These are phyloP conservation scores for Hymenotorrendiella dingleyae DNA, from an alignment of 2,329 filamentous ascomycete species.

Conservation along the genomic window DNA sequence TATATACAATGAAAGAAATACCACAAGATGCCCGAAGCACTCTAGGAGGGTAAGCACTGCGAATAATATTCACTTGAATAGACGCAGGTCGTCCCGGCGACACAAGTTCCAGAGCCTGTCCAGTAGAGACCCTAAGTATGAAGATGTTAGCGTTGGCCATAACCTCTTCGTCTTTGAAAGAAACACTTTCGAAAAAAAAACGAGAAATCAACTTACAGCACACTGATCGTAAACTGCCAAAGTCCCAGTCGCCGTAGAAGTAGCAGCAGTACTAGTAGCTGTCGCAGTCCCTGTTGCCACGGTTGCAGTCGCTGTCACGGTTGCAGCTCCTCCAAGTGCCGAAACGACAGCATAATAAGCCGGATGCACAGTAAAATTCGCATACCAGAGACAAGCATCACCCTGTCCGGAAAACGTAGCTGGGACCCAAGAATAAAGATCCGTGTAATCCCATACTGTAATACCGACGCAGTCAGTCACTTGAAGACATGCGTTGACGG, in stretches of 20 bases:
- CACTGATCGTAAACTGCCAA: slow-evolving; percentile 21
- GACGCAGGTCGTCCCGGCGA: slow-evolving; percentile 16
- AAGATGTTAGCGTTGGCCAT: too few species aligned
- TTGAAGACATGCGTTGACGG: slow-evolving; percentile 22
- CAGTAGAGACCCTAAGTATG: too few species aligned
- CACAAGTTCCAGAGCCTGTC: slow-evolving; percentile 16
- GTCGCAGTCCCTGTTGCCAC: slow-evolving; percentile 2
- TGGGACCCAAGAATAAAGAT: slow-evolving; percentile 37
- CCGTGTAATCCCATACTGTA: slow-evolving; percentile 28
- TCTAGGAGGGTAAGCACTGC: slow-evolving; percentile 5
- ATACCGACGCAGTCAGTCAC: slow-evolving; percentile 24
- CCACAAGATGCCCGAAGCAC: too few species aligned
- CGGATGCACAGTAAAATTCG: slow-evolving; percentile 37
- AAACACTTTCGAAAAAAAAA: too few species aligned
- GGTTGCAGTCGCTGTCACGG: background rate
- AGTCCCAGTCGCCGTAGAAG: slow-evolving; percentile 7
- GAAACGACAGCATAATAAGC: slow-evolving; percentile 36
- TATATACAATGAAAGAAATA: too few species aligned
- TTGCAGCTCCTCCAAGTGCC: slow-evolving; percentile 23
- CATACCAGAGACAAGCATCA: slow-evolving; percentile 37
- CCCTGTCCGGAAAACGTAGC: slow-evolving; percentile 36
- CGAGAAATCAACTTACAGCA: slow-evolving; percentile 16
- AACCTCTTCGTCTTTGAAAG: too few species aligned
- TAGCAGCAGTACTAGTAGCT: background rate
- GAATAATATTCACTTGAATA: slow-evolving; percentile 16